Evolutionary conservation across 345 rosid species (phyloP).

Genomic region (Aurinia saxatilis): DNA sequence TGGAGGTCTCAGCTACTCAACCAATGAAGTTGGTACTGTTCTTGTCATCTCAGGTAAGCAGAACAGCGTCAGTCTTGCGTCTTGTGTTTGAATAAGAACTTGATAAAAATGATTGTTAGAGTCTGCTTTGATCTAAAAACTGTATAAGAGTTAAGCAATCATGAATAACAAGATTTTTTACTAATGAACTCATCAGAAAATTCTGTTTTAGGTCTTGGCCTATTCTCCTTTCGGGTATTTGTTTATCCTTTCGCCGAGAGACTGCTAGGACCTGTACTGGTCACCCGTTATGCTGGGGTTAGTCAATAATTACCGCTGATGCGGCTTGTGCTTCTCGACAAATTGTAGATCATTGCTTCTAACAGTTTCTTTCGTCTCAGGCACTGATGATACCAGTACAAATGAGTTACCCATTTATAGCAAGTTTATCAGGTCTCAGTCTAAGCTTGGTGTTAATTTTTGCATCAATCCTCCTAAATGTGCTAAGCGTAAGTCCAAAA

Average conservation of each 20-base stretch:
- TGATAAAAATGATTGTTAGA: no score
- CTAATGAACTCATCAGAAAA: neutral
- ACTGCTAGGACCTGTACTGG: slow-evolving; percentile 49
- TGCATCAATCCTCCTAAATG: slow-evolving; percentile 56
- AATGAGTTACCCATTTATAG: slow-evolving; percentile 61
- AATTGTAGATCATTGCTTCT: neutral
- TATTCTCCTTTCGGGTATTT: slow-evolving; percentile 56
- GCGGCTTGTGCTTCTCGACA: slow-evolving; percentile 9
- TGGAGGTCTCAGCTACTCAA: slow-evolving; percentile 71
- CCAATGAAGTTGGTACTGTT: slow-evolving; percentile 62
- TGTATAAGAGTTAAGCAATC: no score
- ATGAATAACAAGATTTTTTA: neutral
- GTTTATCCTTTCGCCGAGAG: slow-evolving; percentile 56
- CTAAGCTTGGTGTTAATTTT: slow-evolving; percentile 44
- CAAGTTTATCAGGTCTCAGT: slow-evolving; percentile 52
- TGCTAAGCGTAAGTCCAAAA: slow-evolving; percentile 48
- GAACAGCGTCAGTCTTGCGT: no score
- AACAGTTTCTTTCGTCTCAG: slow-evolving; percentile 31
- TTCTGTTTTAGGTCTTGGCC: slow-evolving; percentile 59
- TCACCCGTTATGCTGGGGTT: slow-evolving; percentile 31
- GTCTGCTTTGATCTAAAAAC: no score
- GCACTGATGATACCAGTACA: slow-evolving; percentile 52
- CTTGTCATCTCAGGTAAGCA: slow-evolving; percentile 72
- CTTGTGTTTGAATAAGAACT: no score
- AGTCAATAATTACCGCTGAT: no score